Conservation (phyloP, 768 basidiomycete genomes). For the Mycena epipterygia region DNA sequence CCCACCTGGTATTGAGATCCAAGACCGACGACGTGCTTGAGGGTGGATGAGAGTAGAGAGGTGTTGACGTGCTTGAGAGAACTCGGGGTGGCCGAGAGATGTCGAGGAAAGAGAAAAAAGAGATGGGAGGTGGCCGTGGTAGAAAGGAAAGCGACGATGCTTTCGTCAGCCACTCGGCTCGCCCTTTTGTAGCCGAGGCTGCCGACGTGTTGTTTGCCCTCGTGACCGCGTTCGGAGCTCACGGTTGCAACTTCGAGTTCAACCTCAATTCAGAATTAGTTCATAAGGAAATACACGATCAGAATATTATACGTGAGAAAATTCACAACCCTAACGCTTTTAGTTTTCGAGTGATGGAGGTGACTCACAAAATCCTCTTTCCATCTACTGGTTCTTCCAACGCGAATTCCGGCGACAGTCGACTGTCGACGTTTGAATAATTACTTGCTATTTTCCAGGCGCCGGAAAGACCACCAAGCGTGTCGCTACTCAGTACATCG, state of each 20-base stretch:
- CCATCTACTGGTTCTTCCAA: background rate
- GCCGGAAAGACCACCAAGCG: background rate
- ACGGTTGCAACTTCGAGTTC: background rate
- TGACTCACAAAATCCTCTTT: background rate
- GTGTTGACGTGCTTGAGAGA: no score
- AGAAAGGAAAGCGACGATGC: background rate
- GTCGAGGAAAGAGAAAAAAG: background rate
- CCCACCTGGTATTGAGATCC: background rate
- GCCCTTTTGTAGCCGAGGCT: background rate
- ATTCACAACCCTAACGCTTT: conserved; percentile 21
- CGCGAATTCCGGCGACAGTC: conserved; percentile 17
- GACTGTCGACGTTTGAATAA: background rate
- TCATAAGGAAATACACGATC: background rate
- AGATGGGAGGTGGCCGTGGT: background rate
- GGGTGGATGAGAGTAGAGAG: background rate
- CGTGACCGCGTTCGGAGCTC: background rate
- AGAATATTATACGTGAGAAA: background rate
- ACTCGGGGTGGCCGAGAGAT: no score
- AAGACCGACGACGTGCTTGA: background rate
- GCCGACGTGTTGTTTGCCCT: background rate
- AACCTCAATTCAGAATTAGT: background rate
- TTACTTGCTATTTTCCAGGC: background rate
- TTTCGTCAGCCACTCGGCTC: background rate
- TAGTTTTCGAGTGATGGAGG: conserved; percentile 19
- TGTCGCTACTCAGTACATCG: background rate